phyloP scores from a whole-genome alignment of 129 eudicot genomes.

The Flaveria brownii region DNA sequence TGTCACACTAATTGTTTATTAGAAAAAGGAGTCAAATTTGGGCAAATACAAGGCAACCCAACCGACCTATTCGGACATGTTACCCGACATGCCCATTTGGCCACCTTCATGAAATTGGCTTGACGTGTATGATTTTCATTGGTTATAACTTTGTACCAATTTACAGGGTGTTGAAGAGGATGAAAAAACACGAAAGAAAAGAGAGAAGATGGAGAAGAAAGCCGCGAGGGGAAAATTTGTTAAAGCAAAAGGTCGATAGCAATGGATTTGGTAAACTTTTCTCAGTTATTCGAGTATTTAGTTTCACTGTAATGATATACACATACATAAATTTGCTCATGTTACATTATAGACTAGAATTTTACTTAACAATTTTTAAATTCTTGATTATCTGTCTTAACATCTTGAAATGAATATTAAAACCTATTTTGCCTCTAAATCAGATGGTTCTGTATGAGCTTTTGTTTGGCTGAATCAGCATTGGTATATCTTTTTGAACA shows the following conservation, averaged over 20 bases:
- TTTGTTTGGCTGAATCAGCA: no score
- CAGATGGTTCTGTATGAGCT: no score
- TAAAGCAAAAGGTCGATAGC: slow-evolving; percentile 58
- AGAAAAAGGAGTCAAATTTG: neutral
- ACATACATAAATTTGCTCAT: no score
- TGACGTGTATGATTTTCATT: slow-evolving; percentile 7
- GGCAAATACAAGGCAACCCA: neutral
- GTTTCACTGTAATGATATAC: slow-evolving; percentile 1
- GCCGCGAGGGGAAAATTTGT: slow-evolving; percentile 78
- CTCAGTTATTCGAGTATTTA: slow-evolving; percentile 12
- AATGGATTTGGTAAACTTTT: slow-evolving; percentile 3
- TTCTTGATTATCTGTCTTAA: neutral
- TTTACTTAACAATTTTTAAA: slow-evolving; percentile 4
- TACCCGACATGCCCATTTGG: neutral
- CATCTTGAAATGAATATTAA: neutral
- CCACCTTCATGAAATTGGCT: neutral
- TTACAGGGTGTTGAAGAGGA: slow-evolving; percentile 76
- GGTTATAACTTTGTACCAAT: slow-evolving; percentile 12
- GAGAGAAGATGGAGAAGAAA: slow-evolving; percentile 90
- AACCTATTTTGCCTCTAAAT: no score
- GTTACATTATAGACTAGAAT: neutral
- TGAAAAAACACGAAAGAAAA: slow-evolving; percentile 84
- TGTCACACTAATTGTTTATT: neutral
- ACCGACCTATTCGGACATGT: neutral
- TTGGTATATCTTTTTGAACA: no score